Evolutionary conservation across 495 filamentous ascomycete genomes (phyloP).

Genomic region (Zalerion maritima): DNA sequence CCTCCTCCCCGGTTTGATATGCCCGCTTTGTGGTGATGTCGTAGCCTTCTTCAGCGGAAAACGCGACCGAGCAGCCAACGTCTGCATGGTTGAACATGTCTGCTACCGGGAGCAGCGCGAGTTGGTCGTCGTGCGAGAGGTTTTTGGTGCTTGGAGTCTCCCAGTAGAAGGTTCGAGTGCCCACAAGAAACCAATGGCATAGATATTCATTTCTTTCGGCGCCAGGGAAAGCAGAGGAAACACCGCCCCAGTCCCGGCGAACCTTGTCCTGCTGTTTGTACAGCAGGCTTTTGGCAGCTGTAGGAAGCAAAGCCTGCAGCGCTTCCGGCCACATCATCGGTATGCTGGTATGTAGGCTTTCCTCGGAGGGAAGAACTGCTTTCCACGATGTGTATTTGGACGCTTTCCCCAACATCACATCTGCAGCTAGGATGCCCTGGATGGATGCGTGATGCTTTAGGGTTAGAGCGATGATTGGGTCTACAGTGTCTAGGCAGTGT

Average conservation of each 20-base stretch:
- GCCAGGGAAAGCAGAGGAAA: constrained; percentile 31
- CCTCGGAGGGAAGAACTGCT: constrained; percentile 47
- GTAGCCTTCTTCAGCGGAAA: constrained; percentile 5
- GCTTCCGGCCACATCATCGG: constrained; percentile 52
- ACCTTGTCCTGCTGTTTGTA: constrained; percentile 38
- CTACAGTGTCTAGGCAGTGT: constrained; percentile 45
- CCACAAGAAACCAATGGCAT: constrained; percentile 54
- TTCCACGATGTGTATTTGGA: constrained; percentile 39
- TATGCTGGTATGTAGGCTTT: constrained; percentile 45
- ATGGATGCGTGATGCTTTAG: constrained; percentile 38
- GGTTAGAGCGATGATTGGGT: constrained; percentile 29
- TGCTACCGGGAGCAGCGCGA: constrained; percentile 52
- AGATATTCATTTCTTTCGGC: constrained; percentile 33
- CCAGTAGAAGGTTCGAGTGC: constrained; percentile 51
- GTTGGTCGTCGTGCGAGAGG: constrained; percentile 53
- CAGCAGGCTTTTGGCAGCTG: constrained; percentile 25
- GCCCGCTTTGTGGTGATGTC: constrained; percentile 3
- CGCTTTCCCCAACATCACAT: constrained; percentile 38
- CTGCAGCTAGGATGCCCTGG: constrained; percentile 59
- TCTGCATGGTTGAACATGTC: constrained; percentile 65
- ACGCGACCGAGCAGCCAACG: constrained; percentile 12
- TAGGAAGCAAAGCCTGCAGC: constrained; percentile 29
- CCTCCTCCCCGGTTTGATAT: constrained; percentile 40
- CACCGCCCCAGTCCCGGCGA: constrained; percentile 32
- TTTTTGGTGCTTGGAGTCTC: no score